Evolutionary conservation across 2,329 filamentous ascomycete species (phyloP).

Genomic region (Aschersonia sp.): DNA sequence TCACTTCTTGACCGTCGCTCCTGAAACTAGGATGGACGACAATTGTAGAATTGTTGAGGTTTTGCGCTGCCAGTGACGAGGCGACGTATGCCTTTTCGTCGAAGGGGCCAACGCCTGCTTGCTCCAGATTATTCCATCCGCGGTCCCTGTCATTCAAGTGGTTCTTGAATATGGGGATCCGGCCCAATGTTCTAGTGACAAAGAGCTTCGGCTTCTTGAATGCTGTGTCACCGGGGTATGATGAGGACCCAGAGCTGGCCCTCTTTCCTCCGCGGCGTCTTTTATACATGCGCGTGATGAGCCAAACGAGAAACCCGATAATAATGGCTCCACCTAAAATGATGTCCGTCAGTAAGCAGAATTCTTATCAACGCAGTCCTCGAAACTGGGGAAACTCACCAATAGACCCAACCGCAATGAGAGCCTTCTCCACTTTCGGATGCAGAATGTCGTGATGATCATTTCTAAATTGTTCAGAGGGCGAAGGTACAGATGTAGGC

Average conservation of each 20-base stretch:
- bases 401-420: slow-evolving; percentile 8
- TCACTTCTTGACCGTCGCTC: neutral
- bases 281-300: slow-evolving; percentile 22
- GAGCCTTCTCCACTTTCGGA: slow-evolving; percentile 6
- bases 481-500: neutral
- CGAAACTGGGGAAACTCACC: slow-evolving; percentile 4
- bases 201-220: slow-evolving; percentile 3
- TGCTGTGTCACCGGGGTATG: neutral
- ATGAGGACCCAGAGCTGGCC: neutral
- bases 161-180: slow-evolving; percentile 21
- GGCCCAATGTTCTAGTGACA: slow-evolving; percentile 7
- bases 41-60: neutral
- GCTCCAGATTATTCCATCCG: slow-evolving; percentile 19
- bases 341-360: neutral
- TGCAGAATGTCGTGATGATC: slow-evolving; percentile 1
- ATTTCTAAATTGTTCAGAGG: neutral
- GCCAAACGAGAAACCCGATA: slow-evolving; percentile 28
- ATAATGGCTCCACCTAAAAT: slow-evolving; percentile 26
- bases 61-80: neutral
- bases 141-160: slow-evolving; percentile 12
- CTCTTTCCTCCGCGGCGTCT: slow-evolving; percentile 7
- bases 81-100: slow-evolving; percentile 4
- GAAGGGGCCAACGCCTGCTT: slow-evolving; percentile 10
- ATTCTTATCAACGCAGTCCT: neutral
- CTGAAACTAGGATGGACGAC: slow-evolving; percentile 4